Evolutionary conservation across 192 early-diverging fungal species (phyloP).

Genomic region (Diversispora epigaea): DNA sequence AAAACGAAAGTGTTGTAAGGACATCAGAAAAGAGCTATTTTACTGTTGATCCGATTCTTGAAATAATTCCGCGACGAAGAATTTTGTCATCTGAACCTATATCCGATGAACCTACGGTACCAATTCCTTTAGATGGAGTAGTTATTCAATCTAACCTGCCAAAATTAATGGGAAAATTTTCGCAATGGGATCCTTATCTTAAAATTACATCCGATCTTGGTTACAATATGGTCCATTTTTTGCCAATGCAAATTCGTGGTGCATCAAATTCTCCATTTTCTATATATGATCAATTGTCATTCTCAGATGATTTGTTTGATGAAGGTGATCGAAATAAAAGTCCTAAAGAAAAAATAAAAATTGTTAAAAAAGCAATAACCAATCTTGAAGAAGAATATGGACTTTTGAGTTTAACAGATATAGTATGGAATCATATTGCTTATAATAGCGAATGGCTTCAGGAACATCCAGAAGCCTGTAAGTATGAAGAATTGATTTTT

Average conservation of each 20-base stretch:
- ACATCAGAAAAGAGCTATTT: constrained; percentile 64
- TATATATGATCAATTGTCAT: constrained; percentile 90
- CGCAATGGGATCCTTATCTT: constrained; percentile 74
- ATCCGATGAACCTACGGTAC: constrained; percentile 18
- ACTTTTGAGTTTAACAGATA: constrained; percentile 82
- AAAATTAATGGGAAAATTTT: constrained; percentile 91
- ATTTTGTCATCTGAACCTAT: constrained; percentile 24
- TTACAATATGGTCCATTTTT: constrained; percentile 99
- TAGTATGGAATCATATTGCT: constrained; percentile 99
- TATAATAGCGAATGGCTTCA: constrained; percentile 90
- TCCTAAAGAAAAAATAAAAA: constrained; percentile 61
- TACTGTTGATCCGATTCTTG: constrained; percentile 86
- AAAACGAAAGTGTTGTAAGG: constrained; percentile 18
- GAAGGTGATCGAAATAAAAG: constrained; percentile 43
- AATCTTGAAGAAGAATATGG: constrained; percentile 64
- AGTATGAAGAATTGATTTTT: neutral
- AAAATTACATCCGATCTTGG: constrained; percentile 68
- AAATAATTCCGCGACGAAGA: constrained; percentile 40
- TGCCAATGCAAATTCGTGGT: constrained; percentile 89
- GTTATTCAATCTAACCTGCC: constrained; percentile 90
- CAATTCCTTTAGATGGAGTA: constrained; percentile 85
- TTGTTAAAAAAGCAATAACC: constrained; percentile 55
- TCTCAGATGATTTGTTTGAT: constrained; percentile 86
- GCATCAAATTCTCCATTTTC: constrained; percentile 97
- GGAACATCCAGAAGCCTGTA: constrained; percentile 94